Conservation (phyloP, 306 rosid genomes). For the Prunus mira region DNA sequence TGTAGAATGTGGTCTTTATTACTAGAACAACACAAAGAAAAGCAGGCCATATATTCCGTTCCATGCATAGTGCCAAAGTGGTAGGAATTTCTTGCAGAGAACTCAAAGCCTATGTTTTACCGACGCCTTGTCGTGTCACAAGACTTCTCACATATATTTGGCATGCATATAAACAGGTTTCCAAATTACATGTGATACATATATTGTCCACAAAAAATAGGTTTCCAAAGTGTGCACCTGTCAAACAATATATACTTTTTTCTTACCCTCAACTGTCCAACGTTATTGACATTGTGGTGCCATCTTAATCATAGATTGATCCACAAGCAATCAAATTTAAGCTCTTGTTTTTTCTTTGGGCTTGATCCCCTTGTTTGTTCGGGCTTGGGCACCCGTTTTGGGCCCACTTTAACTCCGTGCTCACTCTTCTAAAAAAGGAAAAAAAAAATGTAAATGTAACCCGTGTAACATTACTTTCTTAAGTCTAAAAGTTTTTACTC, state of each 20-base stretch:
- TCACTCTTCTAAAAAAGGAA: too few relatives aligned
- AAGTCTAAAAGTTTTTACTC: too few relatives aligned
- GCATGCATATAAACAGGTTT: not conserved
- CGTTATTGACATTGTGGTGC: not conserved
- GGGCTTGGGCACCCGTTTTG: too few relatives aligned
- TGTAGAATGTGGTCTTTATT: not conserved
- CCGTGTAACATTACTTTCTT: too few relatives aligned
- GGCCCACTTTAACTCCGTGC: too few relatives aligned
- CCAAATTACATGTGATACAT: not conserved
- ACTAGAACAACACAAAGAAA: not conserved
- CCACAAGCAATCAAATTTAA: not conserved
- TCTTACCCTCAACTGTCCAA: not conserved
- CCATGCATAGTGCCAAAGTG: not conserved
- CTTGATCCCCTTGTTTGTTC: too few relatives aligned
- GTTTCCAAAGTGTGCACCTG: not conserved
- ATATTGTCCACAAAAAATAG: not conserved
- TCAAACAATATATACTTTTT: not conserved
- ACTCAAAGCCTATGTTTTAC: constrained; percentile 7
- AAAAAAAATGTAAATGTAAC: too few relatives aligned
- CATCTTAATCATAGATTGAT: not conserved
- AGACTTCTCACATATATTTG: not conserved
- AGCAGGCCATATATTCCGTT: constrained; percentile 5
- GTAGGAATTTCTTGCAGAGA: not conserved
- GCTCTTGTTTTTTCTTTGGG: too few relatives aligned
- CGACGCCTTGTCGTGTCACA: not conserved